These are phyloP conservation scores for Thermoascus crustaceus DNA, from an alignment of 2,329 filamentous ascomycete genomes.

Conservation along the genomic window DNA sequence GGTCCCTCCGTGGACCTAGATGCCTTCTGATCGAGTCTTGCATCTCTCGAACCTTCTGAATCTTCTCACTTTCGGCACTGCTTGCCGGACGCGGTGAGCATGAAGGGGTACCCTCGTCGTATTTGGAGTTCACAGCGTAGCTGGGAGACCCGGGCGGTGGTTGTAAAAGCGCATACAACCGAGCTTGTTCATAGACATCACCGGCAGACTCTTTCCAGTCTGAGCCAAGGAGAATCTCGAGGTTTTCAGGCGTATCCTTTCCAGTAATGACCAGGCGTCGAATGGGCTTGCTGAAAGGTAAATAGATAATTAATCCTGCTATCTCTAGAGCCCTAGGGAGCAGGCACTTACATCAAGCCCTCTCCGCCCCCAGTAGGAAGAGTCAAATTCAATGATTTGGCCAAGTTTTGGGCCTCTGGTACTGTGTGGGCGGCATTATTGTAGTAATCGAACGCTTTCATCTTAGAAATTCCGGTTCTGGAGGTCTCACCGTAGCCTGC, in stretches of 20 bases:
- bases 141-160: not conserved
- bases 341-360: not conserved
- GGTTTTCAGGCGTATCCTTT: constrained; percentile 3
- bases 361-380: not conserved
- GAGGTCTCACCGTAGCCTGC: not conserved
- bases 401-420: constrained; percentile 1
- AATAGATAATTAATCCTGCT: not conserved
- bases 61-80: not conserved
- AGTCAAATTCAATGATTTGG: constrained; percentile 1
- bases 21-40: not conserved
- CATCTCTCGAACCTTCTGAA: not conserved
- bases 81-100: constrained; percentile 3
- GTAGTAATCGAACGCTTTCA: constrained; percentile 2
- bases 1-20: no score
- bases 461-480: not conserved
- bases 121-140: not conserved
- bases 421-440: not conserved
- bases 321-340: not conserved
- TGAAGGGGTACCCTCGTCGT: not conserved
- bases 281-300: constrained; percentile 1
- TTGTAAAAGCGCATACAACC: not conserved
- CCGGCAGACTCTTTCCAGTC: constrained; percentile 3
- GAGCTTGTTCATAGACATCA: not conserved
- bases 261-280: constrained; percentile 4
- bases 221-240: constrained; percentile 2